Conservation (phyloP, 192 early-diverging fungal genomes). For the Linnemannia hyalina region DNA sequence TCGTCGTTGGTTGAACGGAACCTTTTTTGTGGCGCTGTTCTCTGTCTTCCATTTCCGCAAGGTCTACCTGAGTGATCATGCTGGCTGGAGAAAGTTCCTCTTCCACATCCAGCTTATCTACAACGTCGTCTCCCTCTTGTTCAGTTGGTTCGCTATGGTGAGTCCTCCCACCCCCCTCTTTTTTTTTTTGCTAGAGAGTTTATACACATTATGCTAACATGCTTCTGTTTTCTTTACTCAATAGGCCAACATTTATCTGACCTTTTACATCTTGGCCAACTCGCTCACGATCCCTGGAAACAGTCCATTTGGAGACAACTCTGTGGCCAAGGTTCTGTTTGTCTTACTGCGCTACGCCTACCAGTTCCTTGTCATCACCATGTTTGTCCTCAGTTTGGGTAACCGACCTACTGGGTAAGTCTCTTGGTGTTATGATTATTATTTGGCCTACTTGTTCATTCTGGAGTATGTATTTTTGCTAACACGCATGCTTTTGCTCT, state of each 20-base stretch:
- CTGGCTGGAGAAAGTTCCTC: constrained; percentile 63
- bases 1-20: constrained; percentile 86
- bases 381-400: constrained; percentile 89
- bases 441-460: no score
- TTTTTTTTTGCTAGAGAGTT: not conserved
- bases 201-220: not conserved
- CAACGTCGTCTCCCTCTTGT: constrained; percentile 75
- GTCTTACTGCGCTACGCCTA: constrained; percentile 80
- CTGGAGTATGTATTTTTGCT: not conserved
- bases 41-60: constrained; percentile 68
- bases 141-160: constrained; percentile 83
- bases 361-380: constrained; percentile 79
- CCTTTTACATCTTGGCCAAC: constrained; percentile 81
- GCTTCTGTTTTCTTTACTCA: constrained; percentile 18
- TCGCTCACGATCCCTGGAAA: constrained; percentile 44
- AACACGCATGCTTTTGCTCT: not conserved
- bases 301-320: constrained; percentile 70
- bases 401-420: constrained; percentile 89
- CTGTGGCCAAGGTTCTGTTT: constrained; percentile 72
- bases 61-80: constrained; percentile 68
- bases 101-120: constrained; percentile 76
- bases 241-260: constrained; percentile 84
- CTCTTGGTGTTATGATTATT: no score
- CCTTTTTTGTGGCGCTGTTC: constrained; percentile 83
- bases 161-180: constrained; percentile 44